Evolutionary conservation across 257 asterid species (phyloP).

Genomic region (Perilla frutescens): DNA sequence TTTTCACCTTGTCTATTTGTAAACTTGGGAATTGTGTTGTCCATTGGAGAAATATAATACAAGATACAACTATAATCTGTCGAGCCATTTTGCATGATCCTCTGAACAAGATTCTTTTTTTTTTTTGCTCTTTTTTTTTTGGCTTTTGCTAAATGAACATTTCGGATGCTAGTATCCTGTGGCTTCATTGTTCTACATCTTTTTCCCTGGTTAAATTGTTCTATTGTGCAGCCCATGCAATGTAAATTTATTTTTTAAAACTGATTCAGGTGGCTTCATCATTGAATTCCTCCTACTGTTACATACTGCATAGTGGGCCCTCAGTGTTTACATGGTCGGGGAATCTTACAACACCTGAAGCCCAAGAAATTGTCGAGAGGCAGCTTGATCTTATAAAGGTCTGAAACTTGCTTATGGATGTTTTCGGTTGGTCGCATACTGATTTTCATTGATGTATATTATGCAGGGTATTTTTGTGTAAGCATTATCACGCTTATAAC

Average conservation of each 20-base stretch:
- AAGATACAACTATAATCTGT: background rate
- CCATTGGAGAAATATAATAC: background rate
- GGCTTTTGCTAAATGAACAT: background rate
- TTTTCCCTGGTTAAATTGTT: constrained; percentile 8
- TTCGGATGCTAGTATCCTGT: background rate
- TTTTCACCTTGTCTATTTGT: background rate
- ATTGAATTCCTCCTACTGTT: constrained; percentile 88
- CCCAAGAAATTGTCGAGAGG: constrained; percentile 96
- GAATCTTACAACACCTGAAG: constrained; percentile 82
- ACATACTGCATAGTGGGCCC: constrained; percentile 87
- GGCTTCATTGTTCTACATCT: background rate
- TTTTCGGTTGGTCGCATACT: constrained; percentile 28
- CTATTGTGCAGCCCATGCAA: constrained; percentile 27
- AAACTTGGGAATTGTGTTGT: background rate
- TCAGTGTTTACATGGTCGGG: constrained; percentile 89
- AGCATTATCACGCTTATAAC: constrained; percentile 1
- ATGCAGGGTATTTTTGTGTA: background rate
- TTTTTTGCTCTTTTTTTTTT: background rate
- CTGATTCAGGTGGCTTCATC: constrained; percentile 87
- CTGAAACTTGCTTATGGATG: constrained; percentile 29
- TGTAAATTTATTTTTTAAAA: constrained; percentile 29
- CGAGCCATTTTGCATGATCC: background rate
- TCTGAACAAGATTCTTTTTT: background rate
- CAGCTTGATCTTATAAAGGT: constrained; percentile 95
- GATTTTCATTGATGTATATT: constrained; percentile 5